Percentiles rank a stretch among this genome's conserved stretches.
Conservation (phyloP, 2,329 filamentous ascomycete genomes). For the Cryphonectria japonica region DNA sequence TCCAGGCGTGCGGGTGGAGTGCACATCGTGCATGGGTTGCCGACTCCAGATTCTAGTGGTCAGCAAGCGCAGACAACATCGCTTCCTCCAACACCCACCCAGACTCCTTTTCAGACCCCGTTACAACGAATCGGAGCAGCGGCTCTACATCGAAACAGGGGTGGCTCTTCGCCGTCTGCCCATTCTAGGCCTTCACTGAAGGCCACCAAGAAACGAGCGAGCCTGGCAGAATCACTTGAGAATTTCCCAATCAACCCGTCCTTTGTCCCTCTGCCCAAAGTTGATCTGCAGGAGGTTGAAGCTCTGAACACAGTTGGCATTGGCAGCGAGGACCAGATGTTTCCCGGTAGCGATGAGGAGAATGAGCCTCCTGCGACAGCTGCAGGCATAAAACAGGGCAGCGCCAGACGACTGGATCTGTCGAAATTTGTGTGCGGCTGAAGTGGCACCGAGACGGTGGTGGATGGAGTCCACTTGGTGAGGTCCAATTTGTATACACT, state of each 20-base stretch:
- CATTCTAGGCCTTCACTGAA: constrained; percentile 32
- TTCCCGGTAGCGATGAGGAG: constrained; percentile 56
- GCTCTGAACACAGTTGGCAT: constrained; percentile 48
- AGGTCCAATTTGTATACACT: not conserved
- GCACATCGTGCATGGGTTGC: constrained; percentile 46
- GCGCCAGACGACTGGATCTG: constrained; percentile 46
- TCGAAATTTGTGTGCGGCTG: constrained; percentile 51
- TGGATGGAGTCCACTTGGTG: not conserved
- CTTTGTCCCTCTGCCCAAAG: constrained; percentile 58
- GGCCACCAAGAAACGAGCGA: constrained; percentile 32
- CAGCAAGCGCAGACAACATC: constrained; percentile 28
- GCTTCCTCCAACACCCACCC: constrained; percentile 12
- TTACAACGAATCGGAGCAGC: constrained; percentile 57
- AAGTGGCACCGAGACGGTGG: constrained; percentile 15
- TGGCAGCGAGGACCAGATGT: constrained; percentile 62
- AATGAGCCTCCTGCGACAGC: constrained; percentile 37
- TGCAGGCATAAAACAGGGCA: not conserved
- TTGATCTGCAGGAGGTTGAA: constrained; percentile 57
- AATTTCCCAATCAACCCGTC: constrained; percentile 54
- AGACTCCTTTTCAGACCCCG: constrained; percentile 45
- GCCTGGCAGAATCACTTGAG: constrained; percentile 36
- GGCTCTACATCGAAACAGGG: constrained; percentile 44
- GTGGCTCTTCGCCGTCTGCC: constrained; percentile 34
- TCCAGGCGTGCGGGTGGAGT: constrained; percentile 33
- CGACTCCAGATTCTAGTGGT: constrained; percentile 41